Conservation (phyloP, 495 filamentous ascomycete species). For the Penicillium fimorum region DNA sequence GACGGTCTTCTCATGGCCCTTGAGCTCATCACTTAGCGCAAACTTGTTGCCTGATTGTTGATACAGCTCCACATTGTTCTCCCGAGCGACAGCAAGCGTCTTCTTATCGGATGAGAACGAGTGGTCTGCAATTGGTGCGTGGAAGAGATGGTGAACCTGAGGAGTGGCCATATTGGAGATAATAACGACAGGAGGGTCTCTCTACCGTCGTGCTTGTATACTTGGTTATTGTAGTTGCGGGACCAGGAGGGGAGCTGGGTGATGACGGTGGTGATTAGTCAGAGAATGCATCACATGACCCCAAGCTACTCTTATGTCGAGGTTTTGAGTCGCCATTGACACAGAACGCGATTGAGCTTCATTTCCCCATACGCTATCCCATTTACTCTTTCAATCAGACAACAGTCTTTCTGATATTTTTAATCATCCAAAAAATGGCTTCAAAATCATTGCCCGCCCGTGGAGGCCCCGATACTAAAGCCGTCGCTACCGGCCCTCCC, state of each 20-base stretch:
- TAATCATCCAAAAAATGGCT: slow-evolving; percentile 32
- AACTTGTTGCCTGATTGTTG: slow-evolving; percentile 69
- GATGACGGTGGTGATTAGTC: slow-evolving; percentile 29
- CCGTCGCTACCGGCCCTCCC: slow-evolving; percentile 43
- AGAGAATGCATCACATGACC: slow-evolving; percentile 31
- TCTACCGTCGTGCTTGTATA: slow-evolving; percentile 77
- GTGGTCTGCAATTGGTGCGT: slow-evolving; percentile 94
- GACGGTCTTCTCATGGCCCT: slow-evolving; percentile 94
- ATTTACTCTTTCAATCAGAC: not conserved
- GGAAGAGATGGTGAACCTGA: slow-evolving; percentile 95
- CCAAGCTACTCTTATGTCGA: slow-evolving; percentile 10
- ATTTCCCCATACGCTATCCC: not conserved
- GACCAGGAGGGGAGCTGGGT: slow-evolving; percentile 14
- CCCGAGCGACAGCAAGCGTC: slow-evolving; percentile 86
- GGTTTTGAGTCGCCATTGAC: slow-evolving; percentile 13
- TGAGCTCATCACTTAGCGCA: slow-evolving; percentile 83
- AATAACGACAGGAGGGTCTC: slow-evolving; percentile 93
- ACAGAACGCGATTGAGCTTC: slow-evolving; percentile 14
- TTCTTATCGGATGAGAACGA: slow-evolving; percentile 91
- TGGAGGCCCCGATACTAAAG: slow-evolving; percentile 39
- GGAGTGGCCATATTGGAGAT: slow-evolving; percentile 67
- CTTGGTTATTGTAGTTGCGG: slow-evolving; percentile 4
- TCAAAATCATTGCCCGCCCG: slow-evolving; percentile 37
- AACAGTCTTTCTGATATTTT: not conserved
- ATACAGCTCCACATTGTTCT: slow-evolving; percentile 91